phyloP scores from a whole-genome alignment of 176 grass and related monocot species.

The Carex parvula region DNA sequence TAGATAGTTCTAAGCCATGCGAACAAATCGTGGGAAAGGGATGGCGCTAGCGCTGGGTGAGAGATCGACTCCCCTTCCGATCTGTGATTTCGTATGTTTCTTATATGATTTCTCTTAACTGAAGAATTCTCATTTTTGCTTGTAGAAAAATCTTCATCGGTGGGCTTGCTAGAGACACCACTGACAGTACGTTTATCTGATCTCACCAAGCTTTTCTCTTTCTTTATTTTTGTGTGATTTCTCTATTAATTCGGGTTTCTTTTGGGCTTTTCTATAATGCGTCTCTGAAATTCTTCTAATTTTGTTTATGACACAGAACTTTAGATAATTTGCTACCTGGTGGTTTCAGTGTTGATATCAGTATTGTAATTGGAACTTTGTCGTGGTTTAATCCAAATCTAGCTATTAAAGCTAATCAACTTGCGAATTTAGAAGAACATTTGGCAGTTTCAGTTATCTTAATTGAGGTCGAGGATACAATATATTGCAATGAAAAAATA shows the following conservation, averaged over 20 bases:
- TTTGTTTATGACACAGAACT: neutral
- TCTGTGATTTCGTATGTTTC: neutral
- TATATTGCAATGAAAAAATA: neutral
- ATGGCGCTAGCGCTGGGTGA: conserved; percentile 49
- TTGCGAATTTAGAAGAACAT: neutral
- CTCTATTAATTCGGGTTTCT: conserved; percentile 4
- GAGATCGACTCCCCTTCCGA: neutral
- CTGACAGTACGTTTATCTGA: conserved; percentile 35
- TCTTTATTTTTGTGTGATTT: neutral
- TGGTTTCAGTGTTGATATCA: neutral
- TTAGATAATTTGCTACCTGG: neutral
- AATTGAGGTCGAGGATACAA: neutral
- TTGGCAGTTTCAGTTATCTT: neutral
- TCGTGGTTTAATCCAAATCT: conserved; percentile 1
- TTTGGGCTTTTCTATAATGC: neutral
- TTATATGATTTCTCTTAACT: neutral
- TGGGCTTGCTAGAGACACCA: conserved; percentile 67
- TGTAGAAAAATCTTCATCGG: conserved; percentile 94
- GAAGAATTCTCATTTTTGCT: conserved; percentile 11
- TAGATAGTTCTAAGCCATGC: conserved; percentile 4
- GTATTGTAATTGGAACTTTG: conserved; percentile 11
- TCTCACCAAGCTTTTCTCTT: neutral
- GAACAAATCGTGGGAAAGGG: conserved; percentile 36
- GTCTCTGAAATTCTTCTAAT: neutral
- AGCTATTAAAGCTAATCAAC: conserved; percentile 4